Percentiles rank a stretch among this genome's conserved stretches.
phyloP scores from a whole-genome alignment of 495 filamentous ascomycete species.

The Penicillium manginii region DNA sequence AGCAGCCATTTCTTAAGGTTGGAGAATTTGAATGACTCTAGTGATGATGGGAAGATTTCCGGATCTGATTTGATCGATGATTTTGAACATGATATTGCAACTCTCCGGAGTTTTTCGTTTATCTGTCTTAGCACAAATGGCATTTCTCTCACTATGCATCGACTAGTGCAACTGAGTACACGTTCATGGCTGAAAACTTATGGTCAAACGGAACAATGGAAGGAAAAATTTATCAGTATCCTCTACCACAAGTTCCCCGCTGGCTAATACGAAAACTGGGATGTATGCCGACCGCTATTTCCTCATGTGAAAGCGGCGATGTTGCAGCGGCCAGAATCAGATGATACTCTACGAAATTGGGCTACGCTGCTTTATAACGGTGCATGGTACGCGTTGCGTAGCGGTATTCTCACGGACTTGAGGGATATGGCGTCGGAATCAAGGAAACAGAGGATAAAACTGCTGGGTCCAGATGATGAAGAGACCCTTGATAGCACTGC shows the following conservation, averaged over 20 bases:
- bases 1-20: background rate
- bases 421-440: background rate
- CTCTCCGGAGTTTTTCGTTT: conserved; percentile 1
- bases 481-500: background rate
- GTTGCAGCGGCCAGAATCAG: conserved; percentile 4
- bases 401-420: background rate
- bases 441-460: conserved; percentile 1
- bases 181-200: conserved; percentile 7
- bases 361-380: conserved; percentile 4
- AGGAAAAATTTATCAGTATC: background rate
- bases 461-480: background rate
- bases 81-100: conserved; percentile 5
- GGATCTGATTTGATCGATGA: background rate
- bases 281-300: background rate
- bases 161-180: background rate
- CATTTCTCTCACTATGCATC: conserved; percentile 1
- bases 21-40: background rate
- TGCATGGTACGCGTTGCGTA: background rate
- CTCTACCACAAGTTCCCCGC: background rate
- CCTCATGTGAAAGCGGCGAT: background rate
- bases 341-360: background rate
- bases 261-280: conserved; percentile 9
- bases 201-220: conserved; percentile 33
- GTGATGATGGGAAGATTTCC: background rate
- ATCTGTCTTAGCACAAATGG: background rate